These are phyloP conservation scores for Solanum chmielewskii DNA, from an alignment of 257 asterid species.

Conservation along the genomic window DNA sequence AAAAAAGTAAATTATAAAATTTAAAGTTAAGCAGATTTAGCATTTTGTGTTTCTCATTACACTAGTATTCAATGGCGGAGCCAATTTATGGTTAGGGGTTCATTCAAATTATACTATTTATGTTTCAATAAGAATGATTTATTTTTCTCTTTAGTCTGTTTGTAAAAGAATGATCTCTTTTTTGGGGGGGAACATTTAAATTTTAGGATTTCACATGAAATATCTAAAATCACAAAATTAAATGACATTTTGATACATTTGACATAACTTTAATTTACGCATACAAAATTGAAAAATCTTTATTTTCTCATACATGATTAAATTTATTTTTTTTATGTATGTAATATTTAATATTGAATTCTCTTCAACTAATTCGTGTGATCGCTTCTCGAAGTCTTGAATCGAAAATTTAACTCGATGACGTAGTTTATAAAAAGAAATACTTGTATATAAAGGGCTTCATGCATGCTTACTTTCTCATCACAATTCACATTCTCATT, in stretches of 20 bases:
- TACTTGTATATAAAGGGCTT: neutral
- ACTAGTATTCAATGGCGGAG: neutral
- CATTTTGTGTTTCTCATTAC: neutral
- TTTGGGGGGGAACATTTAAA: neutral
- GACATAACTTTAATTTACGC: neutral
- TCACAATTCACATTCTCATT: neutral
- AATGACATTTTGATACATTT: no score
- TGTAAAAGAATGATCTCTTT: no score
- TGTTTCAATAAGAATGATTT: no score
- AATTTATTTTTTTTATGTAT: no score
- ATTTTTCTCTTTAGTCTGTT: neutral
- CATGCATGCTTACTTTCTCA: neutral
- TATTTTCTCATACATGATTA: no score
- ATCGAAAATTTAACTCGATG: neutral
- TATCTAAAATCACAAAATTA: no score
- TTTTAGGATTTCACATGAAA: neutral
- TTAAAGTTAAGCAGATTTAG: neutral
- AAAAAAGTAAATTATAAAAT: neutral
- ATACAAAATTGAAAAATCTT: no score
- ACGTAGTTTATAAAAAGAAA: neutral
- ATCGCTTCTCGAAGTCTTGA: accelerated
- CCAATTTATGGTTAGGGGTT: no score
- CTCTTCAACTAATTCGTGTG: neutral
- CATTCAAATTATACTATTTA: no score
- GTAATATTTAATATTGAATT: no score